phyloP scores from a whole-genome alignment of 495 filamentous ascomycete genomes.

The Talaromyces thailandensis region DNA sequence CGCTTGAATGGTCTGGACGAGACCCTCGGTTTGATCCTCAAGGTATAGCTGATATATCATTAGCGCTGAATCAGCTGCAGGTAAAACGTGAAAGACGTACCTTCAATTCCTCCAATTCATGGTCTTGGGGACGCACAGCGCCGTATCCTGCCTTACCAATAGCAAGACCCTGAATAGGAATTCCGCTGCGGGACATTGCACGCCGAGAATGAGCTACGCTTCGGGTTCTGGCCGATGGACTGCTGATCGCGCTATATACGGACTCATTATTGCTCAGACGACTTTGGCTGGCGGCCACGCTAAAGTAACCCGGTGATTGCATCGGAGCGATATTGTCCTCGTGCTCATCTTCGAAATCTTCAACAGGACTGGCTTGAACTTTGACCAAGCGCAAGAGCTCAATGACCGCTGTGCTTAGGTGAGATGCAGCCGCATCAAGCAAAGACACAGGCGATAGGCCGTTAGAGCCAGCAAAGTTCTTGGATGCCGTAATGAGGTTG shows the following conservation, averaged over 20 bases:
- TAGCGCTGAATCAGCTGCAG: too few relatives aligned
- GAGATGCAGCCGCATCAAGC: conserved; percentile 90
- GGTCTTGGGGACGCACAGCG: conserved; percentile 28
- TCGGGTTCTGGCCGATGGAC: conserved; percentile 27
- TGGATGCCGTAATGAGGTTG: conserved; percentile 87
- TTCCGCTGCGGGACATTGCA: conserved; percentile 14
- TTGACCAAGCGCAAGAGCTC: conserved; percentile 78
- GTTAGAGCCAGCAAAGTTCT: conserved; percentile 71
- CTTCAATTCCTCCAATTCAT: conserved; percentile 66
- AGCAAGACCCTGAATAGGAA: conserved; percentile 16
- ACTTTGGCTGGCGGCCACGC: conserved; percentile 33
- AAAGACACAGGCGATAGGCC: conserved; percentile 93
- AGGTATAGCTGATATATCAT: conserved; percentile 53
- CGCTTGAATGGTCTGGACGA: conserved; percentile 74
- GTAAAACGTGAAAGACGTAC: too few relatives aligned
- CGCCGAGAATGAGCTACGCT: conserved; percentile 11
- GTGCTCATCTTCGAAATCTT: conserved; percentile 69
- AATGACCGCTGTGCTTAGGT: conserved; percentile 76
- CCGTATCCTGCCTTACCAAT: conserved; percentile 27
- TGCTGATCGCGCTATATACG: conserved; percentile 44
- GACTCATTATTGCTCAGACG: conserved; percentile 41
- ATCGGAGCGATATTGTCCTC: conserved; percentile 27
- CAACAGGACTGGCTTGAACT: conserved; percentile 63
- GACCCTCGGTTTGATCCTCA: conserved; percentile 71
- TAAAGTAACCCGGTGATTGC: conserved; percentile 41